Evolutionary conservation across 345 rosid genomes (phyloP), one percentile per base, ranked within the genome.

Genomic region (Passiflora organensis): DNA sequence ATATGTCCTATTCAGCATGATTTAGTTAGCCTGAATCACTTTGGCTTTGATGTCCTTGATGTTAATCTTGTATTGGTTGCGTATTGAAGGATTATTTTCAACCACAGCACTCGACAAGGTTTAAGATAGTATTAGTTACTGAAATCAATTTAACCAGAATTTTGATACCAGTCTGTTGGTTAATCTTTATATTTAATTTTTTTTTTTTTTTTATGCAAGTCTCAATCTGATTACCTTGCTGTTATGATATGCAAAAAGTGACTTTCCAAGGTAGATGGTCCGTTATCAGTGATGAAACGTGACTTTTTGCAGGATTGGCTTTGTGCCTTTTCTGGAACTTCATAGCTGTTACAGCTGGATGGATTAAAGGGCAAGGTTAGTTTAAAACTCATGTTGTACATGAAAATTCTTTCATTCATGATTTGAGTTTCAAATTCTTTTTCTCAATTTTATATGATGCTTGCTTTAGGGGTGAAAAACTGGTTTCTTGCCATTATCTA

Each of bases 401-500:
- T 17, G 13, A 15, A 22, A 45, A 16, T 17, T 38, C 42, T 43
- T 48, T 25, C 6, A 5, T 43, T 36, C 8, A 11, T 2, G 1
- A 8, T 45, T 23, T 50, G 28, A 17, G 20, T 44, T 17, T 36
- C 12, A 10, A 17, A 32, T 16, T 18, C 32, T 8, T 28, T 28
- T 28, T 28, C 45, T 5, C 21, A 8, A 16, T 64, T 5, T 8
- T 25, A 2, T 17, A 16, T 19, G 20, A 32, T 65, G 14, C 17
- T 51, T 53, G 43, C 64, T 74, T 51, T 65, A 94, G 99, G 81
- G 50, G 96, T 82, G 60, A 89, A 68, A 52, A 89, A 89, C 65
- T 94, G 99, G 99, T 85, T 94, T 72, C 95, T 94, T 53, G 82
- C 97, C 12, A 3, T 86, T 32, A 94, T 89, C 75, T 94, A 83